Base-by-base conservation (phyloP, 106 monocot species). In the Apostasia shenzhenica region DNA sequence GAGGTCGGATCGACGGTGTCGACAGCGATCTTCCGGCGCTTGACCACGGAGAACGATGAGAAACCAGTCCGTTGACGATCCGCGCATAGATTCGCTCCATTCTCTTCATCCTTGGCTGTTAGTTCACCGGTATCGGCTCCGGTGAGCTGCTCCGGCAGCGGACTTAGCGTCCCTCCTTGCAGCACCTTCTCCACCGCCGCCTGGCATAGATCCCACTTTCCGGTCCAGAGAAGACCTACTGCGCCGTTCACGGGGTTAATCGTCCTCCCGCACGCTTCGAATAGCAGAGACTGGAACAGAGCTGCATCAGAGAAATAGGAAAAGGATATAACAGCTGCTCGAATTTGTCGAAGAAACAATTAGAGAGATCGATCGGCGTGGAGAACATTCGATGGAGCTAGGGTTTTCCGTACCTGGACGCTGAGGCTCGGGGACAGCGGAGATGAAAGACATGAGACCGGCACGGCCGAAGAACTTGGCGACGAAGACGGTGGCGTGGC, bases 171-270 rank as follows among this genome's bases (percentile, higher is more conserved):
- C 26, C 88, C 87, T 41, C 94, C 94, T 48, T 83, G 77, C 55
- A 94, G 81, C 10, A 94, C 88, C 12, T 83, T 81, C 58, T 91
- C 85, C 14, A 94, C 94, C 50, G 94, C 94, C 49, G 72, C 74
- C 73, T 88, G 83, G 75, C 94, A 94, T 26, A 91, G 76, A 57
- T 85, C 67, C 94, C 94, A 94, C 56, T 81, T 83, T 4, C 91
- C 88, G 11, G 73, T 62, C 83, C 80, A 79, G 14, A 94, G 79
- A 2, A 94, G 66, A 57, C 94, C 94, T 6, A 91, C 94, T 8
- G 94, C 94, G 11, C 94, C 94, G 70, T 70, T 85, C 48, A 94
- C 90, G 37, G 94, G 94, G 66, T 88, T 90, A 63, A 94, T 80
- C 58, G 87, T 85, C 52, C 94, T 67, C 41, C 90, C 94, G 45